Evolutionary conservation across 2,329 filamentous ascomycete genomes (phyloP).

Genomic region (Colletotrichum camelliae): DNA sequence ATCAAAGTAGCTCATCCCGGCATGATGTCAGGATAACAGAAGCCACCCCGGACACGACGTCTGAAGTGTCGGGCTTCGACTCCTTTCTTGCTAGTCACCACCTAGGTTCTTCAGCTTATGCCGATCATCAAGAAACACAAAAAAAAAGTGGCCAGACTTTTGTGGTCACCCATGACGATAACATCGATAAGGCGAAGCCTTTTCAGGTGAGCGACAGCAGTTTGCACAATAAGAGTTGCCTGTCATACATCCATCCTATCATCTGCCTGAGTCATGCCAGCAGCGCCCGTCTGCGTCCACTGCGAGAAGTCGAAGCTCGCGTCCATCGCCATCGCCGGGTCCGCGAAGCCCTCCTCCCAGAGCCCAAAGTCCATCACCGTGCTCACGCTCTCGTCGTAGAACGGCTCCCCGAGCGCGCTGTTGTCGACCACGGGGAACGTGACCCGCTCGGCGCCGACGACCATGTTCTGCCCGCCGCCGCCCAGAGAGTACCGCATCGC

Average conservation of each 20-base stretch:
- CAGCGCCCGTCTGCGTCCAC: constrained; percentile 24
- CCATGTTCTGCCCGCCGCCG: neutral
- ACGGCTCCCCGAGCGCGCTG: constrained; percentile 30
- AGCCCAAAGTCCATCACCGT: constrained; percentile 36
- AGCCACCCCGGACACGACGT: neutral
- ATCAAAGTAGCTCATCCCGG: neutral
- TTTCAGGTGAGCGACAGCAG: neutral
- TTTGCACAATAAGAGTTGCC: neutral
- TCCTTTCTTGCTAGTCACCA: neutral
- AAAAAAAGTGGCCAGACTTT: neutral
- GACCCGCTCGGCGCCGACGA: neutral
- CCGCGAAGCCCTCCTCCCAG: constrained; percentile 44
- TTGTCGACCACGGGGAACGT: constrained; percentile 34
- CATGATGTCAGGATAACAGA: neutral
- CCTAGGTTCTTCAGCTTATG: neutral
- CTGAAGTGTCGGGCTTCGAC: neutral
- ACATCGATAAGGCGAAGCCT: neutral
- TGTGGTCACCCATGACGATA: neutral
- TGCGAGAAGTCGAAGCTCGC: constrained; percentile 36
- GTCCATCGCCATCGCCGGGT: constrained; percentile 38
- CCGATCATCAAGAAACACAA: neutral
- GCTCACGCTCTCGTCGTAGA: constrained; percentile 31
- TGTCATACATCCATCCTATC: constrained; percentile 16
- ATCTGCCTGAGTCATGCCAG: constrained; percentile 15
- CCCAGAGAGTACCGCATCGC: neutral